Conservation (phyloP, 352 stramenopile species). For the Ophiocytium majus region DNA sequence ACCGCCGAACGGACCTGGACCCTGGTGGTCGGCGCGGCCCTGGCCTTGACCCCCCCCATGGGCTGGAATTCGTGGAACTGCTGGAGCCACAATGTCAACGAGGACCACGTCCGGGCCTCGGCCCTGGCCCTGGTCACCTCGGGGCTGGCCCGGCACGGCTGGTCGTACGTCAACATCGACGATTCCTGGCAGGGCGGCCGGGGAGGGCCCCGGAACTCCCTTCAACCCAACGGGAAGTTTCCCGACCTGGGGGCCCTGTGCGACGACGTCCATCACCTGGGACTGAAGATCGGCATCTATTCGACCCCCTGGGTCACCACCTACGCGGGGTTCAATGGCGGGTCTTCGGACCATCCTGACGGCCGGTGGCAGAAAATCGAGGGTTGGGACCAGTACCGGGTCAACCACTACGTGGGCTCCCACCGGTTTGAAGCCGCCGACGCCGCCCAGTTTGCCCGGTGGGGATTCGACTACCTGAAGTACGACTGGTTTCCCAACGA, state of each 20-base stretch:
- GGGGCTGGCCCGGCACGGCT: neutral
- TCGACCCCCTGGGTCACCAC: neutral
- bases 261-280: neutral
- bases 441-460: neutral
- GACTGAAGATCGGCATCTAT: slow-evolving; percentile 10
- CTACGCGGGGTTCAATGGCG: neutral
- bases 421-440: neutral
- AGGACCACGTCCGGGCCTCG: neutral
- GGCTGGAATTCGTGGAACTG: slow-evolving; percentile 7
- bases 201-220: neutral
- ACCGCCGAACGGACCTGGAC: too few species aligned
- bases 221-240: neutral
- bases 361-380: too few species aligned
- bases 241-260: neutral
- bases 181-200: neutral
- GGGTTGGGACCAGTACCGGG: too few species aligned
- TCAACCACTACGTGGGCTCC: neutral
- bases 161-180: neutral
- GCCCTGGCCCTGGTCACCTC: neutral
- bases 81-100: neutral
- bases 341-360: too few species aligned
- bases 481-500: slow-evolving; percentile 4
- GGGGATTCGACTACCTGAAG: slow-evolving; percentile 9
- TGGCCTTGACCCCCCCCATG: neutral
- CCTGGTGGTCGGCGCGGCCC: too few species aligned